A percentile compares a stretch with the other conserved stretches of the same genome.
phyloP scores from a whole-genome alignment of 2,329 filamentous ascomycete genomes.

The Penicillium verrucosum region DNA sequence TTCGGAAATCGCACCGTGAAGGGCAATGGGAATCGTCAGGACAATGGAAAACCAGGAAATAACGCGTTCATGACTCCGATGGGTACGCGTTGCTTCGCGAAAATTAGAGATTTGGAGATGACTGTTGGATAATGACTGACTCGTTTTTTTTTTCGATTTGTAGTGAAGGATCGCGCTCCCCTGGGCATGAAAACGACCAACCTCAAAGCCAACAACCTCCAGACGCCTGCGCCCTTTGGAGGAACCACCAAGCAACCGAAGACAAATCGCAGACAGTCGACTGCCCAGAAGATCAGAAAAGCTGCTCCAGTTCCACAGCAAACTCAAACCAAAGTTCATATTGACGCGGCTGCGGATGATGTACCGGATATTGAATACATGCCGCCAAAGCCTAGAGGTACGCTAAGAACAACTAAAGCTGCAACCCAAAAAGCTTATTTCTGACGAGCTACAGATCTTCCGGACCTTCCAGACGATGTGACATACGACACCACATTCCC shows the following conservation, averaged over 20 bases:
- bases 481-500: conserved; percentile 50
- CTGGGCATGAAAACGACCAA: conserved; percentile 96
- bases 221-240: conserved; percentile 63
- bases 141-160: conserved; percentile 25
- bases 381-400: conserved; percentile 65
- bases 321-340: conserved; percentile 48
- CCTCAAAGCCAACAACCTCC: conserved; percentile 70
- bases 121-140: conserved; percentile 5
- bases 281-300: conserved; percentile 59
- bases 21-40: conserved; percentile 55
- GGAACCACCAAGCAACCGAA: conserved; percentile 49
- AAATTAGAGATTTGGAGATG: not conserved
- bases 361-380: conserved; percentile 85
- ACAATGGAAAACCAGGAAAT: conserved; percentile 57
- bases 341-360: conserved; percentile 47
- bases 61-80: conserved; percentile 74
- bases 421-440: not conserved
- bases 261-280: conserved; percentile 58
- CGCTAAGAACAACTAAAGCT: conserved; percentile 18
- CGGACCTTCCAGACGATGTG: conserved; percentile 46
- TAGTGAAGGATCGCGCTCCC: conserved; percentile 69
- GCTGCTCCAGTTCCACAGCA: conserved; percentile 50
- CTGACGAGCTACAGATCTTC: conserved; percentile 50
- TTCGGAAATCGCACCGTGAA: conserved; percentile 60
- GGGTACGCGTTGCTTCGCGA: conserved; percentile 53